Evolutionary conservation across 495 filamentous ascomycete genomes (phyloP).

Genomic region (Annulohypoxylon nitens): DNA sequence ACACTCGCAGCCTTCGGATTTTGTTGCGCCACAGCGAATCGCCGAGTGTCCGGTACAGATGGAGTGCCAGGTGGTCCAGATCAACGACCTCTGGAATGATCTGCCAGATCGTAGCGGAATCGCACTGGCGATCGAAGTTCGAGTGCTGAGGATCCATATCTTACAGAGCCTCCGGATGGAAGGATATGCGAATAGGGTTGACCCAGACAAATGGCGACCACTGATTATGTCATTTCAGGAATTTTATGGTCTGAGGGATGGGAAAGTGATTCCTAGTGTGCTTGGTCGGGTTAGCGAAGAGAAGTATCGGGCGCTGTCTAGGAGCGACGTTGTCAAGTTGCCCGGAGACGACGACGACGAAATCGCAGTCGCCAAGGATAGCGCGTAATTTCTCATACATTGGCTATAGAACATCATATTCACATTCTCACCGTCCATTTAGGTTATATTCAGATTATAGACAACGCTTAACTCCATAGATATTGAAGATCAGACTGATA

Average conservation of each 20-base stretch:
- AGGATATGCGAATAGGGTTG: slow-evolving; percentile 57
- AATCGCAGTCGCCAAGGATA: too few relatives aligned
- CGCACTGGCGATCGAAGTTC: slow-evolving; percentile 51
- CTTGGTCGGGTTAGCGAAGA: slow-evolving; percentile 55
- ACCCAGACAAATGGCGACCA: slow-evolving; percentile 59
- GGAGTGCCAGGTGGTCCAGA: slow-evolving; percentile 56
- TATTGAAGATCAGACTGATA: too few relatives aligned
- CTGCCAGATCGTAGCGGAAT: slow-evolving; percentile 45
- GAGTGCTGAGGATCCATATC: slow-evolving; percentile 50
- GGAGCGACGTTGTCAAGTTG: slow-evolving; percentile 43
- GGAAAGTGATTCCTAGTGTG: slow-evolving; percentile 45
- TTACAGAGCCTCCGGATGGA: slow-evolving; percentile 48
- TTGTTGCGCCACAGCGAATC: slow-evolving; percentile 51
- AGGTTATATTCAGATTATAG: too few relatives aligned
- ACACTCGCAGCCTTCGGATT: slow-evolving; percentile 53
- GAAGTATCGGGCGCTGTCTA: slow-evolving; percentile 52
- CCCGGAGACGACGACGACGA: slow-evolving; percentile 30
- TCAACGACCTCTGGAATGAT: slow-evolving; percentile 53
- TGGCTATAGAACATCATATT: too few relatives aligned
- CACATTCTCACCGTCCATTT: too few relatives aligned
- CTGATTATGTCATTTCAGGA: slow-evolving; percentile 61
- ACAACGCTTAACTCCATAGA: too few relatives aligned
- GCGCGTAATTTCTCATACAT: too few relatives aligned
- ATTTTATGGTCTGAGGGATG: slow-evolving; percentile 53
- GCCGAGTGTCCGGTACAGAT: slow-evolving; percentile 59